phyloP scores from a whole-genome alignment of 805 yeast species.

The Zygosaccharomyces pseudorouxii region DNA sequence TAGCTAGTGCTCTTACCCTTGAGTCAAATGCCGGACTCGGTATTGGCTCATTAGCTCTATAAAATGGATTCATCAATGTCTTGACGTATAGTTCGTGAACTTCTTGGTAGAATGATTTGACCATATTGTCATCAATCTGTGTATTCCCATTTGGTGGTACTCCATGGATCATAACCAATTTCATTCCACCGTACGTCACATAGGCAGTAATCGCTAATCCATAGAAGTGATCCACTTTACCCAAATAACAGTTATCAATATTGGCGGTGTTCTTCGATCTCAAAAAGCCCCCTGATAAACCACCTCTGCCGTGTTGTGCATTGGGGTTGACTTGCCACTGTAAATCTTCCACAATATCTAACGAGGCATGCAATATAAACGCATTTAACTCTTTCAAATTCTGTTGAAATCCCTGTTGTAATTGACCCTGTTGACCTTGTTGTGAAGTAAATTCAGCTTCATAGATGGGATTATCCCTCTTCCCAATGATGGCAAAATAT shows the following conservation, averaged over 20 bases:
- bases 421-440: slow-evolving; percentile 63
- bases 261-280: slow-evolving; percentile 24
- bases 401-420: slow-evolving; percentile 50
- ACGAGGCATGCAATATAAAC: slow-evolving; percentile 79
- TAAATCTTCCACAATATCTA: slow-evolving; percentile 85
- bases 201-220: slow-evolving; percentile 79
- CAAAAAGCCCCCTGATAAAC: slow-evolving; percentile 24
- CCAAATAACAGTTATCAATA: slow-evolving; percentile 47
- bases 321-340: slow-evolving; percentile 67
- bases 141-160: slow-evolving; percentile 33
- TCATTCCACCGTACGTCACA: slow-evolving; percentile 82
- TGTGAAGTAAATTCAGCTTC: slow-evolving; percentile 61
- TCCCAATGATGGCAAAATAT: slow-evolving; percentile 84
- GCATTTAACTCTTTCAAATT: slow-evolving; percentile 79
- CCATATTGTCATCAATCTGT: slow-evolving; percentile 56
- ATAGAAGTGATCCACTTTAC: slow-evolving; percentile 79
- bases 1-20: slow-evolving; percentile 64
- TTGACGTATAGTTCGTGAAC: slow-evolving; percentile 85
- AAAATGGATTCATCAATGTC: slow-evolving; percentile 81
- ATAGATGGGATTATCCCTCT: slow-evolving; percentile 78
- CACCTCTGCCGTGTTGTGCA: slow-evolving; percentile 11
- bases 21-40: slow-evolving; percentile 70
- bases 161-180: slow-evolving; percentile 69
- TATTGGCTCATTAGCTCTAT: slow-evolving; percentile 69
- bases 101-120: slow-evolving; percentile 79